A percentile compares a stretch with the other conserved stretches of the same genome.
phyloP scores from a whole-genome alignment of 2,329 filamentous ascomycete species.

The Ascochyta fabae region DNA sequence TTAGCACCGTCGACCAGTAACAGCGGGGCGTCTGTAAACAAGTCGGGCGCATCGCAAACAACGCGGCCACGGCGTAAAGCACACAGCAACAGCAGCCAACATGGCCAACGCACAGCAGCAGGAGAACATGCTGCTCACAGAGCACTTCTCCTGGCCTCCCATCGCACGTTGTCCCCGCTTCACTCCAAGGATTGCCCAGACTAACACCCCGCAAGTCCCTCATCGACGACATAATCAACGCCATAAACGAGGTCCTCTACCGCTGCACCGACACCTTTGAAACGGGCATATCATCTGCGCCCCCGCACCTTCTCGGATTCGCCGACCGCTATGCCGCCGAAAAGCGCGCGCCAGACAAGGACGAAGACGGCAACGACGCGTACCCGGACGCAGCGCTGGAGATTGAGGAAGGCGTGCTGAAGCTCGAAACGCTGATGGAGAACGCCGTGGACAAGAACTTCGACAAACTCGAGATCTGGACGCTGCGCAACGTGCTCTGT shows the following conservation, averaged over 20 bases:
- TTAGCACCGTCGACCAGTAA: constrained; percentile 16
- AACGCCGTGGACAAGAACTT: constrained; percentile 59
- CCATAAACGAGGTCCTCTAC: constrained; percentile 91
- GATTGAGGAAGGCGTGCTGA: constrained; percentile 77
- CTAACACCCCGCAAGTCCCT: constrained; percentile 67
- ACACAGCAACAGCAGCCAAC: constrained; percentile 5
- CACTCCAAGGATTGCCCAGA: no score
- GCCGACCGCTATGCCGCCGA: constrained; percentile 56
- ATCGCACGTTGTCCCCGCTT: constrained; percentile 64
- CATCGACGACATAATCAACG: constrained; percentile 98
- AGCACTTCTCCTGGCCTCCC: constrained; percentile 94
- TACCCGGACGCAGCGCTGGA: constrained; percentile 67
- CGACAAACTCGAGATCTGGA: constrained; percentile 72
- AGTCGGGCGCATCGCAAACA: constrained; percentile 33
- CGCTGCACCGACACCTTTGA: constrained; percentile 89
- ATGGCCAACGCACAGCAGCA: constrained; percentile 56
- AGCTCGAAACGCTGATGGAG: constrained; percentile 59
- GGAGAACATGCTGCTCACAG: constrained; percentile 75
- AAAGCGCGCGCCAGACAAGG: constrained; percentile 52
- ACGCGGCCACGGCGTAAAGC: constrained; percentile 10
- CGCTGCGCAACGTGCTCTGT: constrained; percentile 74
- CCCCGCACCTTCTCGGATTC: constrained; percentile 84
- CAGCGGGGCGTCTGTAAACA: constrained; percentile 29
- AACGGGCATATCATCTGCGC: constrained; percentile 75
- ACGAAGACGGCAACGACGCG: constrained; percentile 49